Conservation (phyloP, 1,284 basidiomycete genomes). For the Polyporus tsugae region DNA sequence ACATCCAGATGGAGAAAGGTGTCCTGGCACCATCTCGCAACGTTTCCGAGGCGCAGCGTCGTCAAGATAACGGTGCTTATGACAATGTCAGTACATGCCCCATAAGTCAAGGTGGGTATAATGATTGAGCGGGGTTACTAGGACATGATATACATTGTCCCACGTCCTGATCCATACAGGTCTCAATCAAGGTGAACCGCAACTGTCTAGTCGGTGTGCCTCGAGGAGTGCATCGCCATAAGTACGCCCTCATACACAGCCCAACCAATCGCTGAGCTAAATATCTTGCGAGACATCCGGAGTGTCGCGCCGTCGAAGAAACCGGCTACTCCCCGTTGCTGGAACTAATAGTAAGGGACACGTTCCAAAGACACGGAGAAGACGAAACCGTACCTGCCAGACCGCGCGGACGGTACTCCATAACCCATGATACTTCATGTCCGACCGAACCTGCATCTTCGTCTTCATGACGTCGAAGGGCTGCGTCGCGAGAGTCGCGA, state of each 20-base stretch:
- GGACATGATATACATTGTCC: neutral
- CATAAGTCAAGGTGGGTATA: neutral
- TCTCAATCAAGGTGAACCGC: neutral
- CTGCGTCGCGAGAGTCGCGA: conserved; percentile 86
- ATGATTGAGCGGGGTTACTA: neutral
- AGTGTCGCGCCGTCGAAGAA: conserved; percentile 90
- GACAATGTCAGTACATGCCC: neutral
- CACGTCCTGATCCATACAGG: neutral
- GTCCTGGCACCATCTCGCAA: no score
- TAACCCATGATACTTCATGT: conserved; percentile 77
- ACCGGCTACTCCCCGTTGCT: conserved; percentile 81
- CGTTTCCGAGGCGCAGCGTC: neutral
- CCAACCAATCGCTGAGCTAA: conserved; percentile 94
- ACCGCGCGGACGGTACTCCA: conserved; percentile 69
- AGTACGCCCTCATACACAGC: conserved; percentile 89
- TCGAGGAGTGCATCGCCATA: conserved; percentile 59
- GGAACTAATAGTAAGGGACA: conserved; percentile 17
- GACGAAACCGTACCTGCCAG: conserved; percentile 63
- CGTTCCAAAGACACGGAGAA: neutral
- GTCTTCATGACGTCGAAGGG: conserved; percentile 96
- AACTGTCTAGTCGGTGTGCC: neutral
- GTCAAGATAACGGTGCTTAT: neutral
- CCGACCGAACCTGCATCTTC: conserved; percentile 86
- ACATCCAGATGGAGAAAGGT: neutral
- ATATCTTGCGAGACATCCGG: conserved; percentile 85